Evolutionary conservation across 1,139 yeast genomes (phyloP).

Genomic region (Casaregolazyma suthepensis): DNA sequence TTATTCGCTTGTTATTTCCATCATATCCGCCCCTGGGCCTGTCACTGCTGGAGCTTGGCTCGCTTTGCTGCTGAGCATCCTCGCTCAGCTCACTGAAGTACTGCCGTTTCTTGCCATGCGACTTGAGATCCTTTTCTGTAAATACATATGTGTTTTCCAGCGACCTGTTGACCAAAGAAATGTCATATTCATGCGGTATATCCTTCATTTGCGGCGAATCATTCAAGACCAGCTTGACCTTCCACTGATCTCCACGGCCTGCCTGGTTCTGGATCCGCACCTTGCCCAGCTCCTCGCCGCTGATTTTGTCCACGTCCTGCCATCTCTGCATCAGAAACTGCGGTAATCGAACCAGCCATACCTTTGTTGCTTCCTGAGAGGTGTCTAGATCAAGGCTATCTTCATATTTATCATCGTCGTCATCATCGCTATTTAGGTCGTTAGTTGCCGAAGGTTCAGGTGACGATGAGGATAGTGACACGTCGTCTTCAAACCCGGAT

Average conservation of each 20-base stretch:
- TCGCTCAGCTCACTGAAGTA: constrained; percentile 7
- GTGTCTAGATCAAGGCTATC: constrained; percentile 39
- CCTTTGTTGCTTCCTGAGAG: constrained; percentile 41
- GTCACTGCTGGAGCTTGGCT: constrained; percentile 27
- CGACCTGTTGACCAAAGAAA: constrained; percentile 67
- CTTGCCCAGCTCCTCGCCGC: constrained; percentile 71
- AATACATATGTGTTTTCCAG: constrained; percentile 83
- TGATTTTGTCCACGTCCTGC: constrained; percentile 55
- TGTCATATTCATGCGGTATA: constrained; percentile 80
- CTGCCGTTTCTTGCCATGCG: constrained; percentile 1
- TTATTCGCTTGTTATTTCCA: constrained; percentile 16
- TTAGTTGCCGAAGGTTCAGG: constrained; percentile 11
- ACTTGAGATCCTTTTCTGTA: constrained; percentile 67
- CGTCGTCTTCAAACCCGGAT: constrained; percentile 32
- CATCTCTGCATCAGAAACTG: constrained; percentile 78
- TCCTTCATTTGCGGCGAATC: constrained; percentile 38
- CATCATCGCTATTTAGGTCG: constrained; percentile 18
- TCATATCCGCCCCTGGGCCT: constrained; percentile 20
- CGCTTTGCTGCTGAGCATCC: constrained; percentile 7
- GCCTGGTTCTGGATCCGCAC: constrained; percentile 55
- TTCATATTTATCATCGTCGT: constrained; percentile 35
- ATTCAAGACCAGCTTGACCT: constrained; percentile 36
- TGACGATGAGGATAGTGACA: constrained; percentile 31
- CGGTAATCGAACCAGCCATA: constrained; percentile 91
- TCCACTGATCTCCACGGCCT: constrained; percentile 26